Evolutionary conservation across 495 filamentous ascomycete species (phyloP).

Genomic region (Pyronema omphalodes): DNA sequence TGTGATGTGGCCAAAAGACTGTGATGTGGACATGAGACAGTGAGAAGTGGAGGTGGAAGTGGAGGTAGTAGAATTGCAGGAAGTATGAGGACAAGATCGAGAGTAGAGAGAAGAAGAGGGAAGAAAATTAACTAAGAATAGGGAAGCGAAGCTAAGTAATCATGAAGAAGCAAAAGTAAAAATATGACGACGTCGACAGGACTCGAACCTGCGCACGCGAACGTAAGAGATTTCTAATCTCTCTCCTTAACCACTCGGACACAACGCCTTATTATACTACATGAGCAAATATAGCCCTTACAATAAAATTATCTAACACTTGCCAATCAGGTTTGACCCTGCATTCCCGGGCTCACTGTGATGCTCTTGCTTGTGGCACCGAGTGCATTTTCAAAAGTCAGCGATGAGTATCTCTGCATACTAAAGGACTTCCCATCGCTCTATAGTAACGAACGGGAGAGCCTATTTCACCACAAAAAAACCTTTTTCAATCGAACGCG

Average conservation of each 20-base stretch:
- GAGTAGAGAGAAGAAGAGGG: neutral
- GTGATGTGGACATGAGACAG: too few relatives aligned
- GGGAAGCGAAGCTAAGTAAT: neutral
- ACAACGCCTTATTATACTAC: neutral
- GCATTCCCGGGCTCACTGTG: neutral
- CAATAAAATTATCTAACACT: neutral
- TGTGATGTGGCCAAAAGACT: too few relatives aligned
- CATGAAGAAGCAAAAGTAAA: neutral
- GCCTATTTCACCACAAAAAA: too few relatives aligned
- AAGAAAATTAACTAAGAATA: neutral
- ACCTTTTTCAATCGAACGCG: too few relatives aligned
- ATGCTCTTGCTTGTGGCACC: too few relatives aligned
- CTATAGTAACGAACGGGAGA: too few relatives aligned
- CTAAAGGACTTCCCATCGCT: too few relatives aligned
- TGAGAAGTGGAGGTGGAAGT: too few relatives aligned
- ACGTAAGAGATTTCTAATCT: constrained; percentile 4
- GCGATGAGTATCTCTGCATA: too few relatives aligned
- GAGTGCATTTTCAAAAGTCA: too few relatives aligned
- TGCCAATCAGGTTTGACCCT: neutral
- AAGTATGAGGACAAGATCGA: too few relatives aligned
- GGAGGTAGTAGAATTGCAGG: too few relatives aligned
- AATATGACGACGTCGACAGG: constrained; percentile 3
- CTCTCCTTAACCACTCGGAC: constrained; percentile 3
- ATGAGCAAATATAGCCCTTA: neutral
- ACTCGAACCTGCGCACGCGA: constrained; percentile 2